phyloP scores from a whole-genome alignment of 169 alveolate genomes.

The Plasmodium blacklocki region DNA sequence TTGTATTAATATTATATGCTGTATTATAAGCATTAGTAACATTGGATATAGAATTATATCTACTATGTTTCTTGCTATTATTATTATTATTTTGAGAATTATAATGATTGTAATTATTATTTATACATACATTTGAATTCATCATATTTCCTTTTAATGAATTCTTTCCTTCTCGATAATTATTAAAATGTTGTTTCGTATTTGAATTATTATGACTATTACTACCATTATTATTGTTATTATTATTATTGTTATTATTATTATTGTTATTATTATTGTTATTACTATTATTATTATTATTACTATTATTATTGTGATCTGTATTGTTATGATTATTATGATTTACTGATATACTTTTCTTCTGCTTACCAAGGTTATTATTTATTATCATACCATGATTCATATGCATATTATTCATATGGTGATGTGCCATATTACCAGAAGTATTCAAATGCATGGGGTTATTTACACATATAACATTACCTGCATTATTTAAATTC shows the following conservation, averaged over 20 bases:
- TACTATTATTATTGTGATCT: neutral
- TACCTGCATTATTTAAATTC: slow-evolving; percentile 17
- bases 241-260: neutral
- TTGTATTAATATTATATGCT: slow-evolving; percentile 2
- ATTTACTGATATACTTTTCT: slow-evolving; percentile 20
- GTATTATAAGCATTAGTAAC: slow-evolving; percentile 9
- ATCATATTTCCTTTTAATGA: slow-evolving; percentile 8
- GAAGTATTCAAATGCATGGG: slow-evolving; percentile 15
- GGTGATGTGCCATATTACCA: slow-evolving; percentile 21
- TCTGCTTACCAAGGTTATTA: slow-evolving; percentile 21
- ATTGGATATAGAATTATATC: slow-evolving; percentile 15
- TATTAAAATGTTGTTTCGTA: slow-evolving; percentile 1
- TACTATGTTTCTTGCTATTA: slow-evolving; percentile 14
- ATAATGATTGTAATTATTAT: neutral
- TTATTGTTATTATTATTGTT: neutral
- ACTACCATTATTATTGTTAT: neutral
- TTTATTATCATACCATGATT: slow-evolving; percentile 45
- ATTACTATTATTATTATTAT: neutral
- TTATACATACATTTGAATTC: neutral
- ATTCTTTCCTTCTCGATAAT: slow-evolving; percentile 19
- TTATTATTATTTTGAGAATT: neutral
- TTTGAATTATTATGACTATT: neutral
- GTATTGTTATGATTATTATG: slow-evolving; percentile 11
- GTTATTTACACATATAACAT: slow-evolving; percentile 22
- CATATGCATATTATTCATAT: slow-evolving; percentile 61